Evolutionary conservation across 805 yeast genomes (phyloP), one percentile per base, ranked within the genome.

Genomic region (Wickerhamiella kurtzmanii): DNA sequence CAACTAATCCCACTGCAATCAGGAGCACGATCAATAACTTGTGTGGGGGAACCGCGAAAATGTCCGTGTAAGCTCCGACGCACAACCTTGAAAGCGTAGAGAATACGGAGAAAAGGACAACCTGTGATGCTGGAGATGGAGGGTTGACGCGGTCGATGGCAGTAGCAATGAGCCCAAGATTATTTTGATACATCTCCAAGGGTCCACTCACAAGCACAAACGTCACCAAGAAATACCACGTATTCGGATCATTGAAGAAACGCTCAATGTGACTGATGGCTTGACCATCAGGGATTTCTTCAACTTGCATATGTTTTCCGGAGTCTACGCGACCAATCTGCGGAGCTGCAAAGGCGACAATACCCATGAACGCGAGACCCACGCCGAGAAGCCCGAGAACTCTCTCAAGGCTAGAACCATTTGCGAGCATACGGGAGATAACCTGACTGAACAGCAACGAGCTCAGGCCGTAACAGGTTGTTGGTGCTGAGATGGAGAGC

Each of bases 401-500:
- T 2, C 18, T 2, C 5, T 20, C 47, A 11, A 48, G 22, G 13
- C 17, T 16, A 2, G 35, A 16, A 2, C 41, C 48, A 19, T 20
- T 4, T 8, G 41, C 19, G 18, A 47, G 25, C 16, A 37, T 38
- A n/a, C 38, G 41, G 37, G 52, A 37, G 20, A 71, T 59, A 41
- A 75, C 59, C 60, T 79, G 87, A 0, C 95, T 73, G 2, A 83
- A 81, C 43, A 88, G 63, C 47, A 92, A 67, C 1, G 94, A 75
- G 3, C 94, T 81, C 25, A 86, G 58, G 1, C 97, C 98, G 62
- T 82, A 88, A 52, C 81, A 81, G 0, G 94, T 76, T 2, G 89
- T 88, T 0, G 98, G 98, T 41, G 82, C 72, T 45, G 94, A 81
- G 40, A 89, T 85, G 28, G 95, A 82, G 47, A 89, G 63, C 2